These are phyloP conservation scores for Talaromyces adpressus DNA, from an alignment of 495 filamentous ascomycete genomes.

Conservation along the genomic window DNA sequence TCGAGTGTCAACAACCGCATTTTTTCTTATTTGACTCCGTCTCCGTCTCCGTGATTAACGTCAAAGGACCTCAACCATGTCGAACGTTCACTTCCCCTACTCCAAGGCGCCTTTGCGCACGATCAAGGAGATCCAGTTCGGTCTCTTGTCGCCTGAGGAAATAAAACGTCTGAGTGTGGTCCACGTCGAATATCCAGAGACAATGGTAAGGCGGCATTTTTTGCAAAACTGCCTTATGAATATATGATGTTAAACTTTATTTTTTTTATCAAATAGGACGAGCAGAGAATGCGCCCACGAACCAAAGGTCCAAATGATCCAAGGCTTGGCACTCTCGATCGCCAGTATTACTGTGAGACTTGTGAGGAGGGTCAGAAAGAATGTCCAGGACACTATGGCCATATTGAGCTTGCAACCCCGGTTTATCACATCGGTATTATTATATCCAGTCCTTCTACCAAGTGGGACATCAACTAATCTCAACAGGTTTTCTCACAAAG, in stretches of 20 bases:
- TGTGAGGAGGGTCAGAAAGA: slow-evolving; percentile 91
- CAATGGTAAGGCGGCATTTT: slow-evolving; percentile 57
- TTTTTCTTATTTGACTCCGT: background rate
- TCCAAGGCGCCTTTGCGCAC: slow-evolving; percentile 93
- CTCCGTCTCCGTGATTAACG: slow-evolving; percentile 12
- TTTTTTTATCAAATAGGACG: slow-evolving; percentile 50
- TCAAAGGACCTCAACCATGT: slow-evolving; percentile 54
- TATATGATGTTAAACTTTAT: slow-evolving; percentile 4
- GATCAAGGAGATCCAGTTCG: slow-evolving; percentile 98
- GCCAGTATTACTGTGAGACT: slow-evolving; percentile 87
- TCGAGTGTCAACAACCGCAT: background rate
- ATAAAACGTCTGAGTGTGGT: slow-evolving; percentile 96
- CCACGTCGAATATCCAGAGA: slow-evolving; percentile 91
- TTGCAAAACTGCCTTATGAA: slow-evolving; percentile 5
- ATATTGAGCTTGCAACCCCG: slow-evolving; percentile 91
- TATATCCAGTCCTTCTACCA: slow-evolving; percentile 11
- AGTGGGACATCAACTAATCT: slow-evolving; percentile 22
- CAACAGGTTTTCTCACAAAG: slow-evolving; percentile 82
- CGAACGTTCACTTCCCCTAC: slow-evolving; percentile 84
- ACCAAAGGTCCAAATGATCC: slow-evolving; percentile 89
- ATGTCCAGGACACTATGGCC: slow-evolving; percentile 95
- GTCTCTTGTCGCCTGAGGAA: slow-evolving; percentile 91
- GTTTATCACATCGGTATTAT: slow-evolving; percentile 81
- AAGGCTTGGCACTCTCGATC: slow-evolving; percentile 87
- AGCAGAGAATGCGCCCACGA: slow-evolving; percentile 77